These are phyloP conservation scores for Claviceps spartinae DNA, from an alignment of 2,329 filamentous ascomycete species.

Conservation along the genomic window DNA sequence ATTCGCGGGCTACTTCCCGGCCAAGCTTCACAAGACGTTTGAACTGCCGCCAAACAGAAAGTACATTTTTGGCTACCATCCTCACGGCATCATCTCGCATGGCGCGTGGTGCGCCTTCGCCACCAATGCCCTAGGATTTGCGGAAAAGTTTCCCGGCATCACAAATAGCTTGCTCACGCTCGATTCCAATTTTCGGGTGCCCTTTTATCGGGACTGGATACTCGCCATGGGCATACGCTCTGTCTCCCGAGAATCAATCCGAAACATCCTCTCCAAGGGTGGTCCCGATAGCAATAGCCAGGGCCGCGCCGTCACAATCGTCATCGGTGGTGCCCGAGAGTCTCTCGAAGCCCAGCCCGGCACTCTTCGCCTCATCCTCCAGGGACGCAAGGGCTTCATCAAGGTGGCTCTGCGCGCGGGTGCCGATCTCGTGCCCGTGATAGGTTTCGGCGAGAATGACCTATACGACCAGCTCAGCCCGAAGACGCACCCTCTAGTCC, in stretches of 20 bases:
- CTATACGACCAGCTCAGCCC: slow-evolving; percentile 82
- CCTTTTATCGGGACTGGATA: slow-evolving; percentile 90
- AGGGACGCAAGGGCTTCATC: slow-evolving; percentile 79
- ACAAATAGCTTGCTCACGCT: slow-evolving; percentile 87
- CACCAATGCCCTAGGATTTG: slow-evolving; percentile 80
- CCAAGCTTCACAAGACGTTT: slow-evolving; percentile 71
- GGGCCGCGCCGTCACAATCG: slow-evolving; percentile 93
- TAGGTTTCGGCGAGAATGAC: slow-evolving; percentile 92
- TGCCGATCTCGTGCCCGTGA: slow-evolving; percentile 85
- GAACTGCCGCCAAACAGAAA: slow-evolving; percentile 69
- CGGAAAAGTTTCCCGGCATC: slow-evolving; percentile 81
- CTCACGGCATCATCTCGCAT: slow-evolving; percentile 93
- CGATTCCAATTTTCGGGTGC: slow-evolving; percentile 91
- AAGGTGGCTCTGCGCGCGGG: slow-evolving; percentile 85
- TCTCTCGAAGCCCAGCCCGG: slow-evolving; percentile 78
- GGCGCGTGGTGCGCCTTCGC: slow-evolving; percentile 88
- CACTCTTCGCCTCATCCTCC: slow-evolving; percentile 62
- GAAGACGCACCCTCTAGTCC: slow-evolving; percentile 62
- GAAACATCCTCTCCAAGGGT: slow-evolving; percentile 72
- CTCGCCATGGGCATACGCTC: slow-evolving; percentile 75
- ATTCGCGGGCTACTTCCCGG: slow-evolving; percentile 88
- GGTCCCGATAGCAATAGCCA: slow-evolving; percentile 68
- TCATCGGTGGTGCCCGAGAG: slow-evolving; percentile 84
- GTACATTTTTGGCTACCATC: slow-evolving; percentile 95
- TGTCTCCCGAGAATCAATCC: slow-evolving; percentile 83